Evolutionary conservation across 2,329 filamentous ascomycete species (phyloP).

Genomic region (Aspergillus sp.): DNA sequence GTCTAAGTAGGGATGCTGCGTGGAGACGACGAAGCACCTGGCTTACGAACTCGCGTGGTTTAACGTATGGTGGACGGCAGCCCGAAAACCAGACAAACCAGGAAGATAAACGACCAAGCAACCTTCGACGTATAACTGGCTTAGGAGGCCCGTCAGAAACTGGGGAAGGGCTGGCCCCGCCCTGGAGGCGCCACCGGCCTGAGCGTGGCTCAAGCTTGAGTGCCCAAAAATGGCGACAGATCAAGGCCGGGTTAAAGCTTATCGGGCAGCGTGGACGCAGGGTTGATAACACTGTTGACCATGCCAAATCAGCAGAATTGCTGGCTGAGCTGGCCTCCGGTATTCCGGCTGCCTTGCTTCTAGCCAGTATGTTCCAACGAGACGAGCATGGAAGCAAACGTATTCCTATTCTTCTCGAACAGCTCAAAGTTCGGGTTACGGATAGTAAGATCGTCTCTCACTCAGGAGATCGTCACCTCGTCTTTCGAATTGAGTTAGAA

Average conservation of each 20-base stretch:
- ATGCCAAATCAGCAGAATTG: conserved; percentile 91
- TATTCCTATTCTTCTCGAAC: conserved; percentile 91
- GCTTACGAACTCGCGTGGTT: conserved; percentile 47
- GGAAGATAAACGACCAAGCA: conserved; percentile 58
- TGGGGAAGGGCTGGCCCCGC: conserved; percentile 62
- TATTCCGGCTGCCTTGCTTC: conserved; percentile 86
- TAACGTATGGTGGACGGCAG: conserved; percentile 51
- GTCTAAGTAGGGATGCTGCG: conserved; percentile 54
- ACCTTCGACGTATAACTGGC: conserved; percentile 63
- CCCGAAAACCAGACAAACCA: conserved; percentile 51
- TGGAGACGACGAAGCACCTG: conserved; percentile 63
- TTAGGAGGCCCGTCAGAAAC: conserved; percentile 63
- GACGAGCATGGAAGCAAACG: conserved; percentile 95
- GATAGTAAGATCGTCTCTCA: conserved; percentile 70
- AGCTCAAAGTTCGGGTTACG: conserved; percentile 83
- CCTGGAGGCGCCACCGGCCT: conserved; percentile 49
- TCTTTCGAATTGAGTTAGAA: conserved; percentile 90
- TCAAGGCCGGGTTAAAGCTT: conserved; percentile 86
- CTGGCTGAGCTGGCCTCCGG: conserved; percentile 94
- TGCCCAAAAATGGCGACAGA: conserved; percentile 85
- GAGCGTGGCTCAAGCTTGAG: conserved; percentile 70
- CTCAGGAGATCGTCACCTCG: conserved; percentile 67
- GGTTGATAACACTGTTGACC: conserved; percentile 81
- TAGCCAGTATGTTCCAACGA: conserved; percentile 96
- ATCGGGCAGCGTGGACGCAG: conserved; percentile 70